These are phyloP conservation scores for Entonaema liquescens DNA, from an alignment of 495 filamentous ascomycete species.

Conservation along the genomic window DNA sequence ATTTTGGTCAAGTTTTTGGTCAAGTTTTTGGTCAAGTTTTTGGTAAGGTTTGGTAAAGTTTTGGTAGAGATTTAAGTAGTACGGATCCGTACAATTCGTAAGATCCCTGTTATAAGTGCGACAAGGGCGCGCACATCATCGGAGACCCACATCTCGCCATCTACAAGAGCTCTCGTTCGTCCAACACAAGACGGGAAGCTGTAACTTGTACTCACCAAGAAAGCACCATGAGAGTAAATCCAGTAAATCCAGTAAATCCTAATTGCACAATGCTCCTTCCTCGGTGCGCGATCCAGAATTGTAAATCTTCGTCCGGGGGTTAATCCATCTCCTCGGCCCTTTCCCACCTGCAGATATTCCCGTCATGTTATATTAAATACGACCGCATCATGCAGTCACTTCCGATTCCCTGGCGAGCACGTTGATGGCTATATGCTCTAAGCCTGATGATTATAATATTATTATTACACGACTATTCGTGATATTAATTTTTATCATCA, in stretches of 20 bases:
- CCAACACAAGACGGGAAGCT: neutral
- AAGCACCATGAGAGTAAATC: neutral
- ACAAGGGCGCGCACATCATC: constrained; percentile 35
- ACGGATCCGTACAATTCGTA: neutral
- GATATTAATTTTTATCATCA: constrained; percentile 8
- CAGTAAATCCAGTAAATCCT: constrained; percentile 3
- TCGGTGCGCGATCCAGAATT: constrained; percentile 25
- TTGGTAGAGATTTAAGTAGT: neutral
- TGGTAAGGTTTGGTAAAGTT: neutral
- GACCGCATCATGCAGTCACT: constrained; percentile 27
- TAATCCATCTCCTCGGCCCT: constrained; percentile 24
- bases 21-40: neutral
- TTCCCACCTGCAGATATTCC: constrained; percentile 14
- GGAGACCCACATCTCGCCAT: constrained; percentile 38
- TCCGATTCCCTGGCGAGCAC: constrained; percentile 11
- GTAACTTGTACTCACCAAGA: neutral
- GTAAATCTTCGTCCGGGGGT: constrained; percentile 3
- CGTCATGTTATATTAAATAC: constrained; percentile 36
- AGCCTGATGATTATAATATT: constrained; percentile 2
- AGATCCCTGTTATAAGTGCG: constrained; percentile 18
- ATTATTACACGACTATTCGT: constrained; percentile 3
- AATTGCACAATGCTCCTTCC: constrained; percentile 33
- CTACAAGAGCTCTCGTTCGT: constrained; percentile 32
- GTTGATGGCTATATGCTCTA: constrained; percentile 17
- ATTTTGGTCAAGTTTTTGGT: neutral